Evolutionary conservation across 345 rosid species (phyloP), one percentile per base, ranked within the genome.

Genomic region (Reutealis trisperma): DNA sequence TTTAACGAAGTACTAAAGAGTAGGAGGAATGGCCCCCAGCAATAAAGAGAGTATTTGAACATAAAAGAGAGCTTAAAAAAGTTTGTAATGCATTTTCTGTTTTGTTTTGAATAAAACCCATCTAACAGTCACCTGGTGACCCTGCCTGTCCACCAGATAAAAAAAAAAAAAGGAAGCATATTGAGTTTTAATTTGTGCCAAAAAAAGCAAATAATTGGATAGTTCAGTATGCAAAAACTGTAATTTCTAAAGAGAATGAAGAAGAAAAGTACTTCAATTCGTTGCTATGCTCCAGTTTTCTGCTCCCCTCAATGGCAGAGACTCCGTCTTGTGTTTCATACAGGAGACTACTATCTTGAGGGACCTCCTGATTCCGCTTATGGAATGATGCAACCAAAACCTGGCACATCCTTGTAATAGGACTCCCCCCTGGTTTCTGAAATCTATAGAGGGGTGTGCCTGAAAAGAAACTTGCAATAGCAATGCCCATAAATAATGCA

Each of bases 381-480:
- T 70, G 89, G 75, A 89, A 89, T 21, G 98, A 81, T 19, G 99
- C 95, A 47, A 91, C 94, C 78, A 92, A 69, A 57, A 96, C 99
- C 83, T 93, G 98, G 51, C 87, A 90, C 84, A 94, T 84, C 75
- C 98, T 85, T 41, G 96, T 91, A 67, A 93, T 74, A 2, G 98
- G 99, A 86, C 99, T 96, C 16, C 98, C 99, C 60, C 96, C 93
- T 1, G 98, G 98, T 78, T 75, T 88, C 84, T 93, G 98, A 84
- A 93, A 92, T 79, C 98, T 86, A 69, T 93, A 96, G 65, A 93
- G 90, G 1, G 94, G 83, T 16, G 99, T 96, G 77, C 99, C 99
- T 22, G 87, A 85, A 78, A 93, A 92, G 87, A 96, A 96, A 83
- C 96, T 91, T 15, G 34, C 86, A 78, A 91, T 92, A 42, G 99